Evolutionary conservation across 2,329 filamentous ascomycete genomes (phyloP), one percentile per base, ranked within the genome.

Genomic region (Fusarium siculi): DNA sequence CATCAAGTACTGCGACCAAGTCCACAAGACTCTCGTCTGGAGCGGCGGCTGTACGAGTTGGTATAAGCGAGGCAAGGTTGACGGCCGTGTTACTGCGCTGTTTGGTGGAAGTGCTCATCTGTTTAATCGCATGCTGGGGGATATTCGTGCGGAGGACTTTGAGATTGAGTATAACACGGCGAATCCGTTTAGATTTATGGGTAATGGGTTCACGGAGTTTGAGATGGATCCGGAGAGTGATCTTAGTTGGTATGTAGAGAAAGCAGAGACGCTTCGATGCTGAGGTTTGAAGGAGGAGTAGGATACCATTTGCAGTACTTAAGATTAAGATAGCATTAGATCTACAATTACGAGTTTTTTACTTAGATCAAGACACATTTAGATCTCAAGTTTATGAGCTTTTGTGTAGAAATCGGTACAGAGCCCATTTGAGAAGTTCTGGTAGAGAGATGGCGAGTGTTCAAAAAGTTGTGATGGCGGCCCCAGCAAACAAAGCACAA

Each of bases 1-100:
- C 25, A 74, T 76, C 18, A 71, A 59, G 40, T 76, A 76, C 25
- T 65, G 65, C 14, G 74, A 76, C 6, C 47, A 76, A 25, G 40
- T 76, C 2, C 74, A 76, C 58, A 76, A 76, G 47, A 76, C 74
- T 1, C 66, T 76, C 2, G 74, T 76, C 2, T 76, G 74, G 74
- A 76, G 65, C 5, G 74, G 74, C 19, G 69, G 74, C 2, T 76
- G 74, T 4, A 70, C 59, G 6, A 76, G 74, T 47, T 76, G 74
- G 74, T 76, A 76, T 2, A 76, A 76, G 55, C 23, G 74, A 28
- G 66, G 66, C 3, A 66, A 42, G 15, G 60, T 71, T 7, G 74
- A 76, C 2, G 74, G 74, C 1, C 60, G 74, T 8, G 71, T 76
- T 2, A 76, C 74, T 5, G 71, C 74, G 7, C 57, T 76, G 28